Conservation (phyloP, 2,329 filamentous ascomycete species). For the Ilyonectria mors-panacis region DNA sequence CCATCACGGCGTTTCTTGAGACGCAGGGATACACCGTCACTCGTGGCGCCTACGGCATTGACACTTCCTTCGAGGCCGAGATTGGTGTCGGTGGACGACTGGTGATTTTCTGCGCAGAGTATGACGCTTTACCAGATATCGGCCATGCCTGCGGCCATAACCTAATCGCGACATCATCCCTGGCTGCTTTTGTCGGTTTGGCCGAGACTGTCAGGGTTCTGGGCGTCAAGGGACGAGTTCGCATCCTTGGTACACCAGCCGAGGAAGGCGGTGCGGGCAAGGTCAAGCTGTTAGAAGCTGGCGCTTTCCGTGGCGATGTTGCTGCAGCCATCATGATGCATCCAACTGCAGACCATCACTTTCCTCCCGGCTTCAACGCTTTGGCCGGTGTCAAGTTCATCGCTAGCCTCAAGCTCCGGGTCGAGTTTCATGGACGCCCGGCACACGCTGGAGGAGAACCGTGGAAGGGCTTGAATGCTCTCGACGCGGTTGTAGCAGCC, state of each 20-base stretch:
- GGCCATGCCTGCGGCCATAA: conserved; percentile 64
- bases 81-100: conserved; percentile 59
- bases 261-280: conserved; percentile 62
- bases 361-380: background rate
- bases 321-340: conserved; percentile 52
- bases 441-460: conserved; percentile 56
- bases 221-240: conserved; percentile 52
- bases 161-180: conserved; percentile 58
- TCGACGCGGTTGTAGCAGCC: conserved; percentile 55
- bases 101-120: conserved; percentile 61
- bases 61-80: conserved; percentile 66
- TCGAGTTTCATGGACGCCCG: conserved; percentile 52
- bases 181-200: conserved; percentile 58
- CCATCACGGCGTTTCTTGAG: conserved; percentile 61
- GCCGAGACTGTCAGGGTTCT: conserved; percentile 52
- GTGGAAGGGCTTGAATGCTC: conserved; percentile 56
- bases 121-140: conserved; percentile 64
- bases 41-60: conserved; percentile 64
- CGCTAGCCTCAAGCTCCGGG: conserved; percentile 51
- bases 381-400: conserved; percentile 51
- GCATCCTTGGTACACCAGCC: conserved; percentile 60
- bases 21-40: conserved; percentile 62
- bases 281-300: conserved; percentile 46
- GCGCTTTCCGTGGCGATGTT: conserved; percentile 47
- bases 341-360: conserved; percentile 28